These are phyloP conservation scores for Candida yuanshanica DNA, from an alignment of 805 yeast genomes.

Conservation along the genomic window DNA sequence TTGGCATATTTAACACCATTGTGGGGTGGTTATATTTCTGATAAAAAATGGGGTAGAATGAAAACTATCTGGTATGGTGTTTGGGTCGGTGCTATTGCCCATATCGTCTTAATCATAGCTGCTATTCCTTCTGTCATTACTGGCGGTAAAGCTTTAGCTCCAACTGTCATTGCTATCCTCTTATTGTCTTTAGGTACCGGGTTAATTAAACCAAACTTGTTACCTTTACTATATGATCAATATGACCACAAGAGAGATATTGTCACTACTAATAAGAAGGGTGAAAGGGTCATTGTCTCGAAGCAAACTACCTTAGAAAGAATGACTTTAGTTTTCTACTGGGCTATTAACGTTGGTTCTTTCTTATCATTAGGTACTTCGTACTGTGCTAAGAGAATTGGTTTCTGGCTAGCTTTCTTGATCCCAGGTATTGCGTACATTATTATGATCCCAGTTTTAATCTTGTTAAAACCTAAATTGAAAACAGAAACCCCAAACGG, in stretches of 20 bases:
- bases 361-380: constrained; percentile 74
- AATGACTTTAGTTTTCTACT: constrained; percentile 70
- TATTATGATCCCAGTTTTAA: constrained; percentile 44
- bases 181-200: constrained; percentile 75
- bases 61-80: constrained; percentile 60
- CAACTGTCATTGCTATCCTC: constrained; percentile 39
- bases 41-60: constrained; percentile 67
- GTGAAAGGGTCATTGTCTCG: constrained; percentile 64
- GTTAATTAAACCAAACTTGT: constrained; percentile 67
- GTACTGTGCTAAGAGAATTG: constrained; percentile 58
- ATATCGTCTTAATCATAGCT: constrained; percentile 60
- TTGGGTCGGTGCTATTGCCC: constrained; percentile 54
- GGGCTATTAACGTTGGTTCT: constrained; percentile 72
- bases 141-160: constrained; percentile 48
- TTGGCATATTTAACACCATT: constrained; percentile 81
- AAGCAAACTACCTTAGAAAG: constrained; percentile 68
- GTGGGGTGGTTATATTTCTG: constrained; percentile 71
- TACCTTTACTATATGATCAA: constrained; percentile 73
- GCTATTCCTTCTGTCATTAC: constrained; percentile 55
- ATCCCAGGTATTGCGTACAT: constrained; percentile 59
- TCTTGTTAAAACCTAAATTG: constrained; percentile 24
- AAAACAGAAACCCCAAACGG: constrained; percentile 25
- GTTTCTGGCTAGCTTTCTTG: constrained; percentile 71
- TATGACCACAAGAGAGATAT: constrained; percentile 56
- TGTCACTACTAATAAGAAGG: constrained; percentile 50